Percentiles rank a stretch among this genome's conserved stretches.
phyloP scores from a whole-genome alignment of 352 stramenopile species.

The Thalassiosira hispida region DNA sequence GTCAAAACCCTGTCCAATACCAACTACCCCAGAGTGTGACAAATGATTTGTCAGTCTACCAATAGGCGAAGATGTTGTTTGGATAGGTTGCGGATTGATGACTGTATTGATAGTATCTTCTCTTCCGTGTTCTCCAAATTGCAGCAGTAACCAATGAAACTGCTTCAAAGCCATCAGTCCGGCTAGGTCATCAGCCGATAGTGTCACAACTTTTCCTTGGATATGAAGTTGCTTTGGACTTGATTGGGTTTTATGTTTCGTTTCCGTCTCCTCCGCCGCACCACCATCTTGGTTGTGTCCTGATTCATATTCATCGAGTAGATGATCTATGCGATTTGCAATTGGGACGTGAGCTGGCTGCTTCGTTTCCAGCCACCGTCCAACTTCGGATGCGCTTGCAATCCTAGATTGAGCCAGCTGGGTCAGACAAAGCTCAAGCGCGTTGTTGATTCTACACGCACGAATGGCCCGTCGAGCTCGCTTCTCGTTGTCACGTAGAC shows the following conservation, averaged over 20 bases:
- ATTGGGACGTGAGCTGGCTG: conserved; percentile 16
- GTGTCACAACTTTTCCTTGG: conserved; percentile 6
- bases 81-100: conserved; percentile 1
- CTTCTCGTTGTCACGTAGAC: conserved; percentile 14
- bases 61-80: conserved; percentile 4
- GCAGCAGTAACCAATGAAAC: conserved; percentile 17
- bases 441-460: conserved; percentile 18
- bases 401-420: conserved; percentile 15
- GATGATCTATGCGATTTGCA: conserved; percentile 18
- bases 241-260: background rate
- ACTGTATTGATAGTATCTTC: background rate
- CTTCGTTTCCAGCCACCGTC: conserved; percentile 1
- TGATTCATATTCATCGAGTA: conserved; percentile 30
- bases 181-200: conserved; percentile 1
- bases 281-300: background rate
- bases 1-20: background rate
- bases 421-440: conserved; percentile 18
- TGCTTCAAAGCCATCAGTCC: conserved; percentile 21
- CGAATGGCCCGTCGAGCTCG: conserved; percentile 19
- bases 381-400: conserved; percentile 16
- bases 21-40: background rate
- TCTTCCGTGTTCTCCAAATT: background rate
- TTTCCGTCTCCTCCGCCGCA: background rate
- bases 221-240: conserved; percentile 23
- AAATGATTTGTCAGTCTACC: conserved; percentile 14